Conservation (phyloP, 108 stramenopile genomes). For the Fragilaria crotonensis region DNA sequence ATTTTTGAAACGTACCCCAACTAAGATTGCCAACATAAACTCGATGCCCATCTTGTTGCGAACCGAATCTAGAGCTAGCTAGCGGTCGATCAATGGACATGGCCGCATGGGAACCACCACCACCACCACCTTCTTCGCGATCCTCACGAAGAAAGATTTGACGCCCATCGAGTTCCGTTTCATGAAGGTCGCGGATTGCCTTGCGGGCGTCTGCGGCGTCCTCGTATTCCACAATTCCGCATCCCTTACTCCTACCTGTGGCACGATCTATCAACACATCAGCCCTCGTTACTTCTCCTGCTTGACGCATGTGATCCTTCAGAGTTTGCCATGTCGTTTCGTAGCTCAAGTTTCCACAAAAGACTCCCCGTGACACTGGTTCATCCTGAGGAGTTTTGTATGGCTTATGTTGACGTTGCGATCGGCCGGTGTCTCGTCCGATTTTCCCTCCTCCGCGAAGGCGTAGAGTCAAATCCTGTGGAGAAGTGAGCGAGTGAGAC, state of each 20-base stretch:
- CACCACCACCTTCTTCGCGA: background rate
- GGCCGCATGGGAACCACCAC: conserved; percentile 12
- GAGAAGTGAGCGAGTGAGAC: no score
- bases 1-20: conserved; percentile 51
- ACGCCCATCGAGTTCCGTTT: conserved; percentile 56
- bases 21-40: conserved; percentile 87
- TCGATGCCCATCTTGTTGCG: conserved; percentile 37
- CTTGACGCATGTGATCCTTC: conserved; percentile 86
- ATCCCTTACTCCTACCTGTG: conserved; percentile 66
- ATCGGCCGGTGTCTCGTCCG: background rate
- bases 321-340: conserved; percentile 86
- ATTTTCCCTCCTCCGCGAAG: background rate
- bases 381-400: conserved; percentile 1
- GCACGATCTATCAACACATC: conserved; percentile 57
- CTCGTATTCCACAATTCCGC: conserved; percentile 77
- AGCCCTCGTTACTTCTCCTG: conserved; percentile 72
- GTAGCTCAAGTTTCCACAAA: conserved; percentile 85
- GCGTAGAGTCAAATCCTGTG: no score
- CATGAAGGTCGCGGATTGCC: conserved; percentile 65
- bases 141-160: conserved; percentile 26
- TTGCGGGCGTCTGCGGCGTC: conserved; percentile 40
- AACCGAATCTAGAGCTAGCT: conserved; percentile 19
- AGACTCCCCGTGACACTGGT: conserved; percentile 55
- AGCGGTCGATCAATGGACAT: background rate
- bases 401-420: background rate